Conservation (phyloP, 2,329 filamentous ascomycete genomes). For the Neospermospora avenae region DNA sequence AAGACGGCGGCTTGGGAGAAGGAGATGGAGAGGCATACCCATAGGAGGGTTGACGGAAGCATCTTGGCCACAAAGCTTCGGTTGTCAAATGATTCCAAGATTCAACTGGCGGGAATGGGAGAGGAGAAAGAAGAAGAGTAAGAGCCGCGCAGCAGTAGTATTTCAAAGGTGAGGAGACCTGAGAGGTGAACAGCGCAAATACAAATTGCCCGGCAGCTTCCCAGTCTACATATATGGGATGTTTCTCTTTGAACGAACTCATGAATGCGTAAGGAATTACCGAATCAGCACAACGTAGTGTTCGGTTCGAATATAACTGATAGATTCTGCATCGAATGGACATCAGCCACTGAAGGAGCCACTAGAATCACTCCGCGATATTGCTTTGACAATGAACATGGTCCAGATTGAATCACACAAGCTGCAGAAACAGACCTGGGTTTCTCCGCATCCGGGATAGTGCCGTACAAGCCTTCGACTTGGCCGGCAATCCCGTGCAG, state of each 20-base stretch:
- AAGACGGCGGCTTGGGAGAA: conserved; percentile 8
- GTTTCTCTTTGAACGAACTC: neutral
- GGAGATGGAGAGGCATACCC: conserved; percentile 8
- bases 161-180: neutral
- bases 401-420: conserved; percentile 19
- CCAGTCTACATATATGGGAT: conserved; percentile 9
- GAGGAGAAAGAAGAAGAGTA: neutral
- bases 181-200: neutral
- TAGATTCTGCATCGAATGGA: conserved; percentile 18
- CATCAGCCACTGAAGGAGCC: conserved; percentile 19
- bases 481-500: conserved; percentile 3
- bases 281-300: neutral
- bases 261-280: conserved; percentile 36
- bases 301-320: conserved; percentile 38
- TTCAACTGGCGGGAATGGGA: neutral
- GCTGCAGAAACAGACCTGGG: conserved; percentile 3
- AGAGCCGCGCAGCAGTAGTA: neutral
- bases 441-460: neutral
- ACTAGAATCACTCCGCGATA: conserved; percentile 17
- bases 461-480: conserved; percentile 4
- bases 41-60: conserved; percentile 8
- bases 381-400: neutral
- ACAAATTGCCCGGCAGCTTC: neutral
- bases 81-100: neutral
- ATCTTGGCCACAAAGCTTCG: conserved; percentile 9